Evolutionary conservation across 139 green algal species (phyloP).

Genomic region (Chlamydomonas applanata): DNA sequence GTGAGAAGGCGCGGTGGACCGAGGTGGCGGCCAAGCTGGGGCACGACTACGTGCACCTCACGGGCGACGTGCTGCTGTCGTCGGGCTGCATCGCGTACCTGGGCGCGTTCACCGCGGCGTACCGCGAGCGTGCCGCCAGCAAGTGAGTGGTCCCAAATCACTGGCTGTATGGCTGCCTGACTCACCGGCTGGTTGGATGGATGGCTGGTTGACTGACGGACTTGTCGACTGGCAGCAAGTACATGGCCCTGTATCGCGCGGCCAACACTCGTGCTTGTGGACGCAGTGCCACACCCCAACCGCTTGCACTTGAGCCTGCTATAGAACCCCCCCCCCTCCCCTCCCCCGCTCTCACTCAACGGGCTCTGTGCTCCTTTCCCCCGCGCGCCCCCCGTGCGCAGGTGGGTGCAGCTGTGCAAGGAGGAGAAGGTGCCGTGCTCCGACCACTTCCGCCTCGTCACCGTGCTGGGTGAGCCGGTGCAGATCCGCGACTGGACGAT

Average conservation of each 20-base stretch:
- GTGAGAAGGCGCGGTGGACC: conserved; percentile 74
- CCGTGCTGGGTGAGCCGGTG: conserved; percentile 66
- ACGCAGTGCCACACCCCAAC: too few relatives aligned
- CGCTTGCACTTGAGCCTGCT: too few relatives aligned
- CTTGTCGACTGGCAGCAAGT: too few relatives aligned
- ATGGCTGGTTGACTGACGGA: too few relatives aligned
- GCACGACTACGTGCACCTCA: conserved; percentile 64
- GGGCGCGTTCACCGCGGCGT: conserved; percentile 67
- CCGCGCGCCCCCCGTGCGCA: conserved; percentile 32
- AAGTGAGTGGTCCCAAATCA: conserved; percentile 4
- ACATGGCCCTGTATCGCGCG: too few relatives aligned
- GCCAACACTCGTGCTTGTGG: too few relatives aligned
- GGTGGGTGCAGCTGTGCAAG: conserved; percentile 53
- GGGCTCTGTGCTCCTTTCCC: too few relatives aligned
- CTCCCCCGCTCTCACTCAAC: too few relatives aligned
- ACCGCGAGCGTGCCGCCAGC: conserved; percentile 33
- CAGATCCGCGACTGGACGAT: conserved; percentile 73
- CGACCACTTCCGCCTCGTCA: conserved; percentile 40
- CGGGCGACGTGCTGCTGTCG: conserved; percentile 66
- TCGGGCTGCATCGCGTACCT: conserved; percentile 68
- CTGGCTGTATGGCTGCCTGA: too few relatives aligned
- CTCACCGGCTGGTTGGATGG: too few relatives aligned
- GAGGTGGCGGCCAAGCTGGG: conserved; percentile 47
- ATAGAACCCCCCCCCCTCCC: too few relatives aligned
- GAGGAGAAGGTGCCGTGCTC: conserved; percentile 37